Base-by-base conservation (phyloP, 257 asterid genomes). In the Primulina huaijiensis region DNA sequence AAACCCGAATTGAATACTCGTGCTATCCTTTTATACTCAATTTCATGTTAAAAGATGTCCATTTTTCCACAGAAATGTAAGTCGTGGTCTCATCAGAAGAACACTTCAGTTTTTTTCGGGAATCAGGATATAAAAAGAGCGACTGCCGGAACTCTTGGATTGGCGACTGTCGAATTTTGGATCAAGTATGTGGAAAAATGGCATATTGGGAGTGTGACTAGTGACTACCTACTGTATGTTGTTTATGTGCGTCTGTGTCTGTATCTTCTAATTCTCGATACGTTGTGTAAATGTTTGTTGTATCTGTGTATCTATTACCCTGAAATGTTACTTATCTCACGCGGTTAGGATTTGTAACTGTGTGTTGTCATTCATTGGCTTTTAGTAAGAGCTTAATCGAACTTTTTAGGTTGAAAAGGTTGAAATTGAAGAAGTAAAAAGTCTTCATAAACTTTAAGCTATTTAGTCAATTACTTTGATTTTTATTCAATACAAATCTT, bases 61-160 rank as follows among this genome's bases (percentile, higher is more conserved):
- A 63, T 67, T 74, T 66, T 69, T 76, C 17, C 74, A 76, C 82
- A 76, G 86, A 77, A 46, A 73, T 58, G 68, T 73, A 62, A 67
- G 30, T 64, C 50, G 64, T 72, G 75, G 70, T 57, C 76, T 65
- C 68, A 43, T 73, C 68, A 25, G 69, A 67, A 60, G 68, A 84
- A 23, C 25, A 23, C 25, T 23, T 23, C 25, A 23, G 25, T 23
- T 23, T 23, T 23, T 23, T 23, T 23, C 25, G 25, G 25, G n/a
- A n/a, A n/a, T n/a, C n/a, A n/a, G n/a, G 25, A 23, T 23, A 23
- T 23, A 23, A 23, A 23, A 23, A 27, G 61, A 71, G 79, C 67
- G 78, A 68, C 55, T 29, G 60, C 59, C 33, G 69, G 78, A 62
- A 71, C 82, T 62, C 76, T 79, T 12, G 52, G 5, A 64, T 53